Percentiles rank a stretch among this genome's conserved stretches.
Conservation (phyloP, 768 basidiomycete genomes). For the Tulasnella sp. region DNA sequence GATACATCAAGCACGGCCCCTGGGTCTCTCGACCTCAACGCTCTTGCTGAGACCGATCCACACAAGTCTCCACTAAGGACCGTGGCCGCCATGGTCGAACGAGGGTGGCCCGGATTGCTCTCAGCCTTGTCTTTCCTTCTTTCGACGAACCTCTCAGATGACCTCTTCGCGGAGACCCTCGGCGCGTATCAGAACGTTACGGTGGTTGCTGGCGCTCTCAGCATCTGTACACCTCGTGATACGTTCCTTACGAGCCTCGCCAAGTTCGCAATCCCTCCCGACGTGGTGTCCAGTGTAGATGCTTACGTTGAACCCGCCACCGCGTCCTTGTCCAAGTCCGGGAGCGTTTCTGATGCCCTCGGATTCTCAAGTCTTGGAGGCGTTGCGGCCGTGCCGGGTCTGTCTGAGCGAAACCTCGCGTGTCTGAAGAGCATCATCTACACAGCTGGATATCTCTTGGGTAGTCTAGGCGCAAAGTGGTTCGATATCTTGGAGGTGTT, state of each 20-base stretch:
- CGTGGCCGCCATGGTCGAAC: slow-evolving; percentile 69
- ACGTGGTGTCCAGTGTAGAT: slow-evolving; percentile 79
- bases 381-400: slow-evolving; percentile 49
- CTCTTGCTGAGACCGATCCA: slow-evolving; percentile 43
- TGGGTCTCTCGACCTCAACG: slow-evolving; percentile 53
- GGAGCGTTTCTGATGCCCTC: slow-evolving; percentile 42
- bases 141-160: slow-evolving; percentile 82
- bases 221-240: slow-evolving; percentile 75
- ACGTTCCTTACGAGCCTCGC: slow-evolving; percentile 84
- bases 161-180: slow-evolving; percentile 80
- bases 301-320: slow-evolving; percentile 42
- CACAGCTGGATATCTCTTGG: slow-evolving; percentile 70
- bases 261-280: slow-evolving; percentile 86
- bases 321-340: slow-evolving; percentile 21
- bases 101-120: slow-evolving; percentile 86
- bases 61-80: slow-evolving; percentile 48
- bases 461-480: slow-evolving; percentile 84
- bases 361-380: slow-evolving; percentile 38
- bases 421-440: slow-evolving; percentile 77
- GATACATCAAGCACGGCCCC: slow-evolving; percentile 61
- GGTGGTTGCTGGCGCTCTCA: slow-evolving; percentile 82
- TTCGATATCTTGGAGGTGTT: slow-evolving; percentile 81
- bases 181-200: slow-evolving; percentile 75
- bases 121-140: slow-evolving; percentile 85
- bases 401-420: slow-evolving; percentile 83